These are phyloP conservation scores for Amanita rubescens DNA, from an alignment of 768 basidiomycete genomes.

Conservation along the genomic window DNA sequence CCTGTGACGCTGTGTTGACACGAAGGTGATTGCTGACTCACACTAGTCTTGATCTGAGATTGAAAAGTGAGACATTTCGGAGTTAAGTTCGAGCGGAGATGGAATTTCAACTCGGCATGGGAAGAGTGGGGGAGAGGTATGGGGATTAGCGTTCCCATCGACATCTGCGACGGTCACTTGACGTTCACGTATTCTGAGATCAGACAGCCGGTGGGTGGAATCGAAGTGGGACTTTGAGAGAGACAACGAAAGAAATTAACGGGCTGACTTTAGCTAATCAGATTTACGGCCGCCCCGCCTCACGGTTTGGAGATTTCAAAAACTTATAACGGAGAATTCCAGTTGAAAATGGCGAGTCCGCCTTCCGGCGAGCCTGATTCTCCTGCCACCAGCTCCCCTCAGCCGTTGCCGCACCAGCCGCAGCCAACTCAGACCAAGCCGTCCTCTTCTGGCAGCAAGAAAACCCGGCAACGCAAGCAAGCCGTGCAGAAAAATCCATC, in stretches of 20 bases:
- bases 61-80: not conserved
- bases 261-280: conserved; percentile 32
- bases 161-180: not conserved
- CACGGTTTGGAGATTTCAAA: conserved; percentile 4
- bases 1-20: conserved; percentile 28
- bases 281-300: conserved; percentile 19
- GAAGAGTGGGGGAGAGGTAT: conserved; percentile 16
- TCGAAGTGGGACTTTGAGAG: conserved; percentile 6
- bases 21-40: not conserved
- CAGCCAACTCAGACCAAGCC: conserved; percentile 40
- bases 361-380: conserved; percentile 41
- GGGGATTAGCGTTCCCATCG: conserved; percentile 8
- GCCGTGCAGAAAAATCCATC: conserved; percentile 20
- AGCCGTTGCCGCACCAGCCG: conserved; percentile 44
- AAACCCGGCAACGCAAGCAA: conserved; percentile 47
- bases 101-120: conserved; percentile 18
- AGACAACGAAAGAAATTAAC: not conserved
- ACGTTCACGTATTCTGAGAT: conserved; percentile 5
- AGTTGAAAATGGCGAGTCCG: conserved; percentile 26
- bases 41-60: not conserved
- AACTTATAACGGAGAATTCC: conserved; percentile 33
- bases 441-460: conserved; percentile 36
- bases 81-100: conserved; percentile 25
- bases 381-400: conserved; percentile 21
- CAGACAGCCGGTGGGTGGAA: conserved; percentile 8